Evolutionary conservation across 768 basidiomycete species (phyloP).

Genomic region (Dacryopinax spathularia): DNA sequence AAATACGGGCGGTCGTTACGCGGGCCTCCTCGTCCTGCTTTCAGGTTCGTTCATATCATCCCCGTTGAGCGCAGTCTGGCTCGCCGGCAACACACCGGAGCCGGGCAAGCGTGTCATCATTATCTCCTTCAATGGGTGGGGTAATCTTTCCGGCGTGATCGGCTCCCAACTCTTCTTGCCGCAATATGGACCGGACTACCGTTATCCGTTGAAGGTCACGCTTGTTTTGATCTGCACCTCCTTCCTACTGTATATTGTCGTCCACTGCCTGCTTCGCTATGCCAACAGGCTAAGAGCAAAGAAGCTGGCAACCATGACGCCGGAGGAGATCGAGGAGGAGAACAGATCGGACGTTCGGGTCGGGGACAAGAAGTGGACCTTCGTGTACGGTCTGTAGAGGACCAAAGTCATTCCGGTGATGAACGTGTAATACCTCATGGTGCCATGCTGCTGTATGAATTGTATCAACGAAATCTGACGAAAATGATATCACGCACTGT

Average conservation of each 20-base stretch:
- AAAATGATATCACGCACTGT: too few species aligned
- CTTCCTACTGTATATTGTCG: slow-evolving; percentile 3
- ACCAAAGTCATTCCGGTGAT: too few species aligned
- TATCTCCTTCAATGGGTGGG: slow-evolving; percentile 11
- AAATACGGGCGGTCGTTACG: background rate
- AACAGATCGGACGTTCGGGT: slow-evolving; percentile 6
- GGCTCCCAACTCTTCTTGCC: slow-evolving; percentile 12
- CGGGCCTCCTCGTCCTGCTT: background rate
- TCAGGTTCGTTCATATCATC: background rate
- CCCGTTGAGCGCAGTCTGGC: background rate
- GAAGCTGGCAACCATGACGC: slow-evolving; percentile 8
- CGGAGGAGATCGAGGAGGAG: slow-evolving; percentile 12
- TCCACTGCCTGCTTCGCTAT: slow-evolving; percentile 6
- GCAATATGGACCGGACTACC: slow-evolving; percentile 10
- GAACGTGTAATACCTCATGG: too few species aligned
- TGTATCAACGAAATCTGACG: too few species aligned
- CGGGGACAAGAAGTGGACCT: slow-evolving; percentile 15
- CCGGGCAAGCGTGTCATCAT: slow-evolving; percentile 12
- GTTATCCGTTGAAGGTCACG: slow-evolving; percentile 10
- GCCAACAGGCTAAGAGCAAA: slow-evolving; percentile 8
- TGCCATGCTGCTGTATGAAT: too few species aligned
- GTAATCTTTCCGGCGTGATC: slow-evolving; percentile 9
- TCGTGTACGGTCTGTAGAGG: slow-evolving; percentile 9
- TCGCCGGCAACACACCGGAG: slow-evolving; percentile 11
- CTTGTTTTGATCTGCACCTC: slow-evolving; percentile 9